Percentiles rank a stretch among this genome's conserved stretches.
Conservation (phyloP, 768 basidiomycete species). For the Lentinula sp. region DNA sequence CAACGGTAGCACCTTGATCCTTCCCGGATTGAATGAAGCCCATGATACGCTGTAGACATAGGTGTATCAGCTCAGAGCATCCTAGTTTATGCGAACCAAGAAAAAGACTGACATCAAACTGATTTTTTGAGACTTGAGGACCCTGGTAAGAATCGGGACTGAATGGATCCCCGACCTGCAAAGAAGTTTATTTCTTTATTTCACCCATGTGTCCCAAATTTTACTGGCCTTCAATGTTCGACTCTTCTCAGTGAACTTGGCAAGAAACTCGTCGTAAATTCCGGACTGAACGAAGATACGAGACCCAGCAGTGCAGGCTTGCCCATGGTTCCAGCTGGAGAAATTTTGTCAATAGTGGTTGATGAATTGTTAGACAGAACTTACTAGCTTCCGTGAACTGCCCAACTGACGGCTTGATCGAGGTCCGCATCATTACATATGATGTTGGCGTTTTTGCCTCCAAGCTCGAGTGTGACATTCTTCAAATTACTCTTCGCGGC, state of each 20-base stretch:
- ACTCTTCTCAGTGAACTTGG: slow-evolving; percentile 32
- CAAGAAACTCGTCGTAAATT: slow-evolving; percentile 80
- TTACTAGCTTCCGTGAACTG: slow-evolving; percentile 67
- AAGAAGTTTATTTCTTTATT: not conserved
- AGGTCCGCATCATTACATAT: slow-evolving; percentile 72
- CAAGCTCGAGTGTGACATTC: slow-evolving; percentile 76
- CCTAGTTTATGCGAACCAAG: not conserved
- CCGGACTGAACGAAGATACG: slow-evolving; percentile 76
- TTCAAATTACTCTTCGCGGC: slow-evolving; percentile 81
- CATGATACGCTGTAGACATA: slow-evolving; percentile 49
- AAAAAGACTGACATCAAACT: slow-evolving; percentile 50
- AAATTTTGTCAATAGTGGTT: not conserved
- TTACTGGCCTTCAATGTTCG: slow-evolving; percentile 51
- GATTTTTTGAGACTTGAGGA: slow-evolving; percentile 71
- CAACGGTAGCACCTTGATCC: slow-evolving; percentile 56
- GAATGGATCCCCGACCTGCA: slow-evolving; percentile 76
- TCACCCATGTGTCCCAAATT: not conserved
- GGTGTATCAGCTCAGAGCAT: not conserved
- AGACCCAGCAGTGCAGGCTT: slow-evolving; percentile 80
- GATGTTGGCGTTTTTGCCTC: slow-evolving; percentile 69
- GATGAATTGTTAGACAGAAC: slow-evolving; percentile 16
- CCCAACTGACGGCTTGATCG: slow-evolving; percentile 70
- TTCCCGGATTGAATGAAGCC: slow-evolving; percentile 68
- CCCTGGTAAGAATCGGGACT: slow-evolving; percentile 55
- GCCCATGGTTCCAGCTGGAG: slow-evolving; percentile 35